Evolutionary conservation across 2,329 filamentous ascomycete genomes (phyloP).

Genomic region (Exophiala calicioides): DNA sequence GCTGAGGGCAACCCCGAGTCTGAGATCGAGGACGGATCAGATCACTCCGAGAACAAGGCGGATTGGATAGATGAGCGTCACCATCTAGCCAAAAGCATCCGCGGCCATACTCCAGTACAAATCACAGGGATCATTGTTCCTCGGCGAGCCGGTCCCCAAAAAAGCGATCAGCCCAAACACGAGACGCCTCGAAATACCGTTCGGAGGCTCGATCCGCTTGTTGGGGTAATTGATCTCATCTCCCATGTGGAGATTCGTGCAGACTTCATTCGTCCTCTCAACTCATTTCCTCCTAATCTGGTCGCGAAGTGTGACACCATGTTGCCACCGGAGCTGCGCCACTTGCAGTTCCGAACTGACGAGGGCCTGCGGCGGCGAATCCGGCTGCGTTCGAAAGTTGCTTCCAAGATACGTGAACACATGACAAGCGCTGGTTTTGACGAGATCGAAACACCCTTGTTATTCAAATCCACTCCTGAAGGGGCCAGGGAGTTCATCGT

Average conservation of each 20-base stretch:
- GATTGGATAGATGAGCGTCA: slow-evolving; percentile 19
- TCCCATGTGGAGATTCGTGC: slow-evolving; percentile 61
- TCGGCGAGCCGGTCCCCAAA: slow-evolving; percentile 9
- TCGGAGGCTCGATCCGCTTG: slow-evolving; percentile 22
- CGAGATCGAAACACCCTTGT: slow-evolving; percentile 86
- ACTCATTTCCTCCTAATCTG: slow-evolving; percentile 72
- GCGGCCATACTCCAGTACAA: slow-evolving; percentile 21
- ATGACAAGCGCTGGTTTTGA: slow-evolving; percentile 63
- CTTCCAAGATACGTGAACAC: slow-evolving; percentile 54
- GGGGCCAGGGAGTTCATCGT: slow-evolving; percentile 94
- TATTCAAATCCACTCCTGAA: slow-evolving; percentile 98
- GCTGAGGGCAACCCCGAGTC: not conserved
- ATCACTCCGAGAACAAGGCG: no score
- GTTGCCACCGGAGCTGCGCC: slow-evolving; percentile 73
- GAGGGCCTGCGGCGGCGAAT: slow-evolving; percentile 67
- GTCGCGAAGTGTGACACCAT: slow-evolving; percentile 73
- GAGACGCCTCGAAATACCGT: slow-evolving; percentile 15
- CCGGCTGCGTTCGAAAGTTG: slow-evolving; percentile 65
- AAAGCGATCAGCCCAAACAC: not conserved
- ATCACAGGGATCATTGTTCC: slow-evolving; percentile 17
- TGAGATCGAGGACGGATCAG: slow-evolving; percentile 8
- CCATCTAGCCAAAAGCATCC: slow-evolving; percentile 15
- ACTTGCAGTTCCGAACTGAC: slow-evolving; percentile 82
- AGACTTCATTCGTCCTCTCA: slow-evolving; percentile 65
- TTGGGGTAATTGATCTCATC: slow-evolving; percentile 28